These are phyloP conservation scores for Globisporangium cylindrosporum DNA, from an alignment of 352 stramenopile genomes.

Conservation along the genomic window DNA sequence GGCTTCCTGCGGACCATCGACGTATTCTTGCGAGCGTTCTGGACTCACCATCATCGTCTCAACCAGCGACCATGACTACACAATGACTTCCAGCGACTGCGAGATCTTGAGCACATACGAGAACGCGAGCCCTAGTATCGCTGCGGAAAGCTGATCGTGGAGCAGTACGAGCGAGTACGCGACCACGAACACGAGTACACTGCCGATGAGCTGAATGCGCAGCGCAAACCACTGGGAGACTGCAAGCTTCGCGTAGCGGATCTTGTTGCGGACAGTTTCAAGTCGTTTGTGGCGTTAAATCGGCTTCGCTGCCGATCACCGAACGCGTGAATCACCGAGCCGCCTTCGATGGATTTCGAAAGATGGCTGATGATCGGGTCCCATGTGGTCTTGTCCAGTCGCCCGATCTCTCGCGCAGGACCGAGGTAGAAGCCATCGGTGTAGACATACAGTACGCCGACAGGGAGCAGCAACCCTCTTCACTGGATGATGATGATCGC, in stretches of 20 bases:
- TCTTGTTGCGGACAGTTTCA: conserved; percentile 23
- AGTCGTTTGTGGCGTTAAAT: conserved; percentile 22
- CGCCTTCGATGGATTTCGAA: conserved; percentile 44
- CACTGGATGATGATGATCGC: conserved; percentile 83
- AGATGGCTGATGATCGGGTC: conserved; percentile 51
- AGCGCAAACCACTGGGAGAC: conserved; percentile 39
- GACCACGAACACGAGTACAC: conserved; percentile 32
- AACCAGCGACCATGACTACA: conserved; percentile 23
- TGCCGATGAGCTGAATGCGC: conserved; percentile 43
- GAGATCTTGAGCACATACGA: conserved; percentile 86
- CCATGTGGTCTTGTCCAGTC: conserved; percentile 45
- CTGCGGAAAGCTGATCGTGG: conserved; percentile 30
- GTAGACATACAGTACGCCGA: conserved; percentile 77
- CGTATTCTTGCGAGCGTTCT: conserved; percentile 50
- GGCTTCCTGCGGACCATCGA: conserved; percentile 23
- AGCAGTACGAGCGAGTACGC: conserved; percentile 32
- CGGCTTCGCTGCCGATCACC: conserved; percentile 18
- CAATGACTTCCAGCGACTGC: conserved; percentile 60
- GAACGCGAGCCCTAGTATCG: conserved; percentile 81
- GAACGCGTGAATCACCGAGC: conserved; percentile 11
- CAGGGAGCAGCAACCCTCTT: conserved; percentile 76
- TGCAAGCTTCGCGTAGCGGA: conserved; percentile 29
- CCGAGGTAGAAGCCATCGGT: conserved; percentile 43
- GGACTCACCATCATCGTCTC: conserved; percentile 47
- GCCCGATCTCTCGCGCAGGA: conserved; percentile 52